Evolutionary conservation across 768 basidiomycete genomes (phyloP).

Genomic region (Lactifluus volemus): DNA sequence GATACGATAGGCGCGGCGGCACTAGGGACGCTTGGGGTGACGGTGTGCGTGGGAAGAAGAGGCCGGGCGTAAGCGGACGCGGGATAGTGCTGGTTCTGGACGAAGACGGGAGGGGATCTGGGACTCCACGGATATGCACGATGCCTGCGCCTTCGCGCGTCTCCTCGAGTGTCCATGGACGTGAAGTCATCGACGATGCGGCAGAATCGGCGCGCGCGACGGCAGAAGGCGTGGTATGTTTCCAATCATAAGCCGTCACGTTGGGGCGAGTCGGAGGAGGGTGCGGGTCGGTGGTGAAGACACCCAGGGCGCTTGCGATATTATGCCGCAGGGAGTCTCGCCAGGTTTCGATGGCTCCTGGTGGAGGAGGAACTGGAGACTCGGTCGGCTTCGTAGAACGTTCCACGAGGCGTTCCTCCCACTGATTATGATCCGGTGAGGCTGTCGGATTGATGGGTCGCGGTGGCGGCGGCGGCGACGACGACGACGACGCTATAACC

Average conservation of each 20-base stretch:
- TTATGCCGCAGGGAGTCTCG: constrained; percentile 14
- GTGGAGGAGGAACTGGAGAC: background rate
- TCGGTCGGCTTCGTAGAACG: background rate
- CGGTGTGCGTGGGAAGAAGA: background rate
- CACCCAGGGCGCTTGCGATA: constrained; percentile 14
- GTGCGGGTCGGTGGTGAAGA: background rate
- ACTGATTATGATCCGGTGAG: background rate
- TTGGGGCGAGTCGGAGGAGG: background rate
- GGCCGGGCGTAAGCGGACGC: background rate
- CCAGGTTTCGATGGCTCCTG: constrained; percentile 10
- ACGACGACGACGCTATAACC: no score
- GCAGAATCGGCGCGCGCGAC: background rate
- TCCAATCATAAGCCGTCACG: background rate
- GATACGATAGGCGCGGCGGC: constrained; percentile 2
- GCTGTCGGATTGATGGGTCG: background rate
- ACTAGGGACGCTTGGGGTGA: background rate
- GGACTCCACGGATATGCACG: constrained; percentile 29
- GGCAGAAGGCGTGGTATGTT: background rate
- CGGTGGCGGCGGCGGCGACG: background rate
- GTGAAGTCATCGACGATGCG: constrained; percentile 19
- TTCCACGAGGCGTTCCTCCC: constrained; percentile 13
- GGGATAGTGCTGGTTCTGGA: background rate
- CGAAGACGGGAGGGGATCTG: background rate
- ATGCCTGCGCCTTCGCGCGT: constrained; percentile 31
- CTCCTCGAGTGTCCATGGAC: constrained; percentile 35